These are phyloP conservation scores for Byssothecium circinans DNA, from an alignment of 2,329 filamentous ascomycete genomes.

Conservation along the genomic window DNA sequence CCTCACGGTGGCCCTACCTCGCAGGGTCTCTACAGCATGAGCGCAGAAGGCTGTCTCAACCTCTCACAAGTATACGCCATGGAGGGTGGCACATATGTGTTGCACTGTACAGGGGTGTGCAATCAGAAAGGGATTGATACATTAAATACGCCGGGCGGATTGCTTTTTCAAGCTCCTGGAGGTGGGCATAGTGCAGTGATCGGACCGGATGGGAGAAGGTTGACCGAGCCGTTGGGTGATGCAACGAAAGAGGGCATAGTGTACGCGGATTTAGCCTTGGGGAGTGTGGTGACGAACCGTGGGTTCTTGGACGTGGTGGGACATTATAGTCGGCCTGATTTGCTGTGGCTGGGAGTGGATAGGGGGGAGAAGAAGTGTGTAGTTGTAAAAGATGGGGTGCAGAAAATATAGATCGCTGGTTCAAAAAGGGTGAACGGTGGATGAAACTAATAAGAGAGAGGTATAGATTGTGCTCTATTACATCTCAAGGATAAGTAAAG, in stretches of 20 bases:
- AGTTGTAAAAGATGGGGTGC: conserved; percentile 12
- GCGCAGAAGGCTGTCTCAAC: conserved; percentile 37
- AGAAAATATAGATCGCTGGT: neutral
- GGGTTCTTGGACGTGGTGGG: conserved; percentile 52
- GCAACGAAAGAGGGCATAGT: conserved; percentile 50
- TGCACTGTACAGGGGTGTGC: conserved; percentile 56
- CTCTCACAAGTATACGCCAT: conserved; percentile 60
- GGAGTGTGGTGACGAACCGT: conserved; percentile 45
- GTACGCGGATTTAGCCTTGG: conserved; percentile 55
- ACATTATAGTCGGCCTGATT: conserved; percentile 56
- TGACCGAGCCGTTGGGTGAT: conserved; percentile 46
- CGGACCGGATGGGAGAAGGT: conserved; percentile 54
- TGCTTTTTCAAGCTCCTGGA: conserved; percentile 45
- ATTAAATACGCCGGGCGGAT: conserved; percentile 47
- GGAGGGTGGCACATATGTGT: conserved; percentile 58
- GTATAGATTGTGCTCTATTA: too few species aligned
- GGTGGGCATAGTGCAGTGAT: conserved; percentile 56
- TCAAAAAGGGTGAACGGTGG: too few species aligned
- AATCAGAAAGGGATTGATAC: conserved; percentile 47
- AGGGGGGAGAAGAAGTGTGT: conserved; percentile 34
- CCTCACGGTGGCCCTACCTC: conserved; percentile 20
- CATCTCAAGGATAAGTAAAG: too few species aligned
- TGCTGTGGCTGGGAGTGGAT: conserved; percentile 55
- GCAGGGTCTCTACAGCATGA: conserved; percentile 42
- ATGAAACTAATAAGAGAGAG: too few species aligned